phyloP scores from a whole-genome alignment of 2,329 filamentous ascomycete genomes.

The Blastomyces parvus region DNA sequence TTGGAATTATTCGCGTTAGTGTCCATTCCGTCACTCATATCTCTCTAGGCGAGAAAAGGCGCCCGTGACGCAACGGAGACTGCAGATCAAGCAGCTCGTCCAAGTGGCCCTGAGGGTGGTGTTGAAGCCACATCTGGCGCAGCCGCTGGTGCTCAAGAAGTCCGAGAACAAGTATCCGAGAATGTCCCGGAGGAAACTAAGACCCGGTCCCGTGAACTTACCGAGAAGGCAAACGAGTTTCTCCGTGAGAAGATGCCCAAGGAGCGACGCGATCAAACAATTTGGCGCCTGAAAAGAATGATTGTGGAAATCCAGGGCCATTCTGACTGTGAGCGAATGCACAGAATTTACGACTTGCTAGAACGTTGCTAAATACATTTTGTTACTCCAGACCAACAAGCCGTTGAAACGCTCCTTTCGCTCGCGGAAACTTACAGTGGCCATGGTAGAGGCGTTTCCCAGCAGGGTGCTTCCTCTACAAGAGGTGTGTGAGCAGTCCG shows the following conservation, averaged over 20 bases:
- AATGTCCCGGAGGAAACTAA: slow-evolving; percentile 55
- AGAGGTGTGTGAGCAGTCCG: slow-evolving; percentile 55
- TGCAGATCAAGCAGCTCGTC: slow-evolving; percentile 40
- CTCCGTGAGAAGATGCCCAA: slow-evolving; percentile 77
- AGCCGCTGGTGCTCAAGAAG: slow-evolving; percentile 26
- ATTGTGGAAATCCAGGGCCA: slow-evolving; percentile 93
- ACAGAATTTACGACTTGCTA: not conserved
- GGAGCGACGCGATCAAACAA: slow-evolving; percentile 83
- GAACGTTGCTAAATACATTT: slow-evolving; percentile 8
- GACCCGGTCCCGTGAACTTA: slow-evolving; percentile 30
- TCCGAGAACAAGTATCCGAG: slow-evolving; percentile 48
- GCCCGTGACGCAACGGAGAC: slow-evolving; percentile 48
- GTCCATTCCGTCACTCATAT: not conserved
- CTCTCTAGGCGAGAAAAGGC: slow-evolving; percentile 34
- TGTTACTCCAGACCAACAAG: slow-evolving; percentile 55
- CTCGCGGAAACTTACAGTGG: slow-evolving; percentile 77
- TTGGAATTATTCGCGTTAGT: slow-evolving; percentile 16
- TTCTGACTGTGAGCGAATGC: slow-evolving; percentile 57
- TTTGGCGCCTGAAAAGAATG: slow-evolving; percentile 97
- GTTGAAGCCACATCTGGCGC: slow-evolving; percentile 17
- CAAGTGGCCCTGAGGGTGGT: not conserved
- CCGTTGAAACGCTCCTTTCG: slow-evolving; percentile 76
- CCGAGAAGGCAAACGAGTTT: slow-evolving; percentile 56
- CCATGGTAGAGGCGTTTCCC: slow-evolving; percentile 57
- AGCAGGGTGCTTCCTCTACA: slow-evolving; percentile 57